A percentile compares a stretch with the other conserved stretches of the same genome.
Evolutionary conservation across 1,284 basidiomycete species (phyloP).

Genomic region (Phellinidium pouzarii): DNA sequence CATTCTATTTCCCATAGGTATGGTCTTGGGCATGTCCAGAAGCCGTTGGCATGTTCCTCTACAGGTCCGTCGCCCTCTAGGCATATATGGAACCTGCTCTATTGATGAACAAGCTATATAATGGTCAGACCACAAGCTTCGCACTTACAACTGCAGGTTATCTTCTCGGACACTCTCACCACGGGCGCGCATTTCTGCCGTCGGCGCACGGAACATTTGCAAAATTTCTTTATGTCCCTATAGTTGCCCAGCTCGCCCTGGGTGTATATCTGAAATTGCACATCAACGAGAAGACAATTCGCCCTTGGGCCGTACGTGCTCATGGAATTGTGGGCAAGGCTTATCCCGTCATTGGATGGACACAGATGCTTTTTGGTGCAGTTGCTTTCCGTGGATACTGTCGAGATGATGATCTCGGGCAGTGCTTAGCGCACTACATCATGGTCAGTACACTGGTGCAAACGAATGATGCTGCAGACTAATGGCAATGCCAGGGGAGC

Average conservation of each 20-base stretch:
- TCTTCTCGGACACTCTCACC: slow-evolving; percentile 76
- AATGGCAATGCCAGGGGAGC: slow-evolving; percentile 42
- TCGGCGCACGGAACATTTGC: slow-evolving; percentile 70
- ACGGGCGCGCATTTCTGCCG: slow-evolving; percentile 64
- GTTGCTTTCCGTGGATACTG: slow-evolving; percentile 66
- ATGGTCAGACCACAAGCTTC: slow-evolving; percentile 54
- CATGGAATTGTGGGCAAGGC: slow-evolving; percentile 82
- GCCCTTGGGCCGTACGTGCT: slow-evolving; percentile 65
- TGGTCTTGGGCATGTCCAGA: slow-evolving; percentile 77
- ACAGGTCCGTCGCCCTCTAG: slow-evolving; percentile 43
- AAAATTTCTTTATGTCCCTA: slow-evolving; percentile 60
- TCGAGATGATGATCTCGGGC: slow-evolving; percentile 61
- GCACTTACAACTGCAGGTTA: slow-evolving; percentile 66
- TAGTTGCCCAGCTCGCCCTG: slow-evolving; percentile 60
- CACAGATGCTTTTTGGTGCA: slow-evolving; percentile 73
- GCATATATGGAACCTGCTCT: not conserved
- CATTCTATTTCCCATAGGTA: slow-evolving; percentile 77
- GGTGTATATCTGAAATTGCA: slow-evolving; percentile 94
- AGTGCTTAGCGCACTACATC: slow-evolving; percentile 88
- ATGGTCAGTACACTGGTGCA: slow-evolving; percentile 44
- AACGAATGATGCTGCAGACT: not conserved
- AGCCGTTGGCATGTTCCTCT: slow-evolving; percentile 84
- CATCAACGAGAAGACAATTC: slow-evolving; percentile 71
- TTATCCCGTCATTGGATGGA: slow-evolving; percentile 88
- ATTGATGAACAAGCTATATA: slow-evolving; percentile 1